Evolutionary conservation across 23 red algal species (phyloP), one percentile per base, ranked within the genome.

Genomic region (Gracilariopsis chorda): DNA sequence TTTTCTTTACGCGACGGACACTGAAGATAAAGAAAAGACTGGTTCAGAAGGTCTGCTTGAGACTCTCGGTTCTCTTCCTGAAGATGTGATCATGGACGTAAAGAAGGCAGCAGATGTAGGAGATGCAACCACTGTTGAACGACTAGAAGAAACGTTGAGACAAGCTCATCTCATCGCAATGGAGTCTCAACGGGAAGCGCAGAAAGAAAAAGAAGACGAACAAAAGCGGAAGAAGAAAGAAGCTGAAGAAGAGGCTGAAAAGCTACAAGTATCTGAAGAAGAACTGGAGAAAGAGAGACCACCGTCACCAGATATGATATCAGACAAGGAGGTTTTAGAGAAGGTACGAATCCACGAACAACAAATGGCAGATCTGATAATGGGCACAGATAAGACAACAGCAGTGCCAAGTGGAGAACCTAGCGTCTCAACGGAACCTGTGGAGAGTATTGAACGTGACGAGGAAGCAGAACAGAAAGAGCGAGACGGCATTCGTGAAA

Each of bases 11-110:
- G 95, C 88, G 27, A 67, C 73, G 27, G 12, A 53, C 23, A 51
- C 51, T 0, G 65, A 89, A 47, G 33, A 65, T 16, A 62, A 64
- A 36, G 65, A 56, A 28, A 69, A 71, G 33, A 43, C 58, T 23
- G 62, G 61, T 47, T 61, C 58, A 12, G 85, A 78, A 61, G 85
- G 85, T 20, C 82, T 98, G 32, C 48, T 89, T 23, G 96, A 95
- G 61, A 95, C 96, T 1, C 81, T 98, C 28, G 78, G 84, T 45
- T 90, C 90, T 16, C 51, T 98, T 47, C 96, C 96, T 34, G 88
- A 95, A 20, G 94, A 93, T 46, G 68, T 98, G 35, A 79, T 98
- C 84, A 87, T 93, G 59, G 96, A 95, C 52, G 88, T 95, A 41
- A 90, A 93, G 78, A 52, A 84, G 47, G 90, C 82, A 25, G 72